Percentiles rank a stretch among this genome's conserved stretches.
phyloP scores from a whole-genome alignment of 192 early-diverging fungal species.

The Gaertneriomyces semiglobifer region DNA sequence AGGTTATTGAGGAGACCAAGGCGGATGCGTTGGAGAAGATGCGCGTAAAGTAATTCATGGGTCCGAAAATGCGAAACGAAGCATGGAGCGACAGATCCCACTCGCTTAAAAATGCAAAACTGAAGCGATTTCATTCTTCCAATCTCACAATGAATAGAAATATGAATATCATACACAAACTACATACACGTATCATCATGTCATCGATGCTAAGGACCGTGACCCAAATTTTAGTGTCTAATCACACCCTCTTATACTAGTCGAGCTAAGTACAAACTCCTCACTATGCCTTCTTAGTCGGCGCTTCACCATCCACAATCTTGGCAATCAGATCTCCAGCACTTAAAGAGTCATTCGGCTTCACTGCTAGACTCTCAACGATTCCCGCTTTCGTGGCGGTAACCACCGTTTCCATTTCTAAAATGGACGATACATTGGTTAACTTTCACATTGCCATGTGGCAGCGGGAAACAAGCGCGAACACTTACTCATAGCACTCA shows the following conservation, averaged over 20 bases:
- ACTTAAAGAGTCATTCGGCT: conserved; percentile 71
- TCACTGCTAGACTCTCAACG: conserved; percentile 69
- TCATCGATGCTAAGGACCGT: too few relatives aligned
- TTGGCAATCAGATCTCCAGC: conserved; percentile 80
- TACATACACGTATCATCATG: too few relatives aligned
- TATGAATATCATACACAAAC: too few relatives aligned
- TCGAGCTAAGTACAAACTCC: neutral
- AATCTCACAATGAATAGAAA: too few relatives aligned
- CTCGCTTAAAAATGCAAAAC: too few relatives aligned
- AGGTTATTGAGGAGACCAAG: conserved; percentile 43
- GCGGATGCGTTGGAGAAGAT: conserved; percentile 52
- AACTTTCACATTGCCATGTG: neutral
- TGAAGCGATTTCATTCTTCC: too few relatives aligned
- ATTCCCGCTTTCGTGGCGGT: conserved; percentile 67
- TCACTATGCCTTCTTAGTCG: neutral
- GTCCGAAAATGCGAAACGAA: too few relatives aligned
- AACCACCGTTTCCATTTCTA: conserved; percentile 82
- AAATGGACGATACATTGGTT: neutral
- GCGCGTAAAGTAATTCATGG: conserved; percentile 37
- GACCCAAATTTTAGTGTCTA: too few relatives aligned
- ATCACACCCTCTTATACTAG: too few relatives aligned
- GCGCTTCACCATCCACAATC: conserved; percentile 31
- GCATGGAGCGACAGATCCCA: too few relatives aligned
- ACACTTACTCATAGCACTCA: conserved; percentile 89
- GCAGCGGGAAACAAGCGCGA: neutral